These are phyloP conservation scores for Starmera dryadoides DNA, from an alignment of 805 yeast genomes.

Conservation along the genomic window DNA sequence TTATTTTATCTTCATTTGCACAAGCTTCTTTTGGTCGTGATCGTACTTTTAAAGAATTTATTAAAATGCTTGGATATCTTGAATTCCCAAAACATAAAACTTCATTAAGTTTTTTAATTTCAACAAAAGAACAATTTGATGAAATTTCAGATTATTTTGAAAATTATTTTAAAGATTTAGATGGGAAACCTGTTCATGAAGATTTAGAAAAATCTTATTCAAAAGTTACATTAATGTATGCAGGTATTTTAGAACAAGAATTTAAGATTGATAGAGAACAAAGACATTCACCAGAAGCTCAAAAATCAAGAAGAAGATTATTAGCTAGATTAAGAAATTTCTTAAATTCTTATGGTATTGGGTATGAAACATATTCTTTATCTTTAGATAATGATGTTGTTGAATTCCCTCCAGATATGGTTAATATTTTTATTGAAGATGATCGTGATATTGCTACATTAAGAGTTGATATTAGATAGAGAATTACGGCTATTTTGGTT, in stretches of 20 bases:
- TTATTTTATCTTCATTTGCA: conserved; percentile 8
- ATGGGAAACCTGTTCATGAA: neutral
- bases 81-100: conserved; percentile 6
- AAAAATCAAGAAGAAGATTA: conserved; percentile 16
- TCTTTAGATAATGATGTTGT: conserved; percentile 26
- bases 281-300: conserved; percentile 13
- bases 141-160: conserved; percentile 5
- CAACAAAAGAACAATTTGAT: conserved; percentile 4
- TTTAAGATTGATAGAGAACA: conserved; percentile 8
- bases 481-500: too few species aligned
- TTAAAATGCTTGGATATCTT: conserved; percentile 4
- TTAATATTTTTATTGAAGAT: conserved; percentile 17
- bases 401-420: conserved; percentile 17
- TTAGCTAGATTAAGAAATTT: conserved; percentile 20
- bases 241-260: conserved; percentile 27
- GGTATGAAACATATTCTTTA: conserved; percentile 21
- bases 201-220: neutral
- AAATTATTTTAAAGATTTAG: neutral
- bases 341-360: conserved; percentile 15
- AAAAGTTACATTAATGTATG: conserved; percentile 23
- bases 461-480: conserved; percentile 19
- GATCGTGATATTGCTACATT: conserved; percentile 24
- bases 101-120: conserved; percentile 12
- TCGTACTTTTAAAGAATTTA: conserved; percentile 7
- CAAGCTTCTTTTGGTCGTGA: conserved; percentile 7